Evolutionary conservation across 768 basidiomycete genomes (phyloP).

Genomic region (Suillus weaverae): DNA sequence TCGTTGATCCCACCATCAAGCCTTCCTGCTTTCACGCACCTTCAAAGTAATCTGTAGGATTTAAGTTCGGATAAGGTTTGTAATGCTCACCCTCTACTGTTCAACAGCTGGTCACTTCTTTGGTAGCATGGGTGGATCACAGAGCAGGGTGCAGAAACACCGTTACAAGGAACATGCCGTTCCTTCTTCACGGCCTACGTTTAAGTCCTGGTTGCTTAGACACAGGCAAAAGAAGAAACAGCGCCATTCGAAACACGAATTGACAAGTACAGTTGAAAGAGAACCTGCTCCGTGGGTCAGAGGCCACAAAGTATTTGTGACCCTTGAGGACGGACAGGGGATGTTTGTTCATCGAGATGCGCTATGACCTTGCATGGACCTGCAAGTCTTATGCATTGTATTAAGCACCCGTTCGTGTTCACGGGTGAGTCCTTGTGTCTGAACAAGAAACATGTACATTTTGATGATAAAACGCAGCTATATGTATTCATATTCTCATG

Average conservation of each 20-base stretch:
- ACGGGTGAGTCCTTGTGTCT: background rate
- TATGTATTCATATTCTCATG: background rate
- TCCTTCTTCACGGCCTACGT: background rate
- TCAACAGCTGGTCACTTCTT: background rate
- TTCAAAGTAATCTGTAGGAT: background rate
- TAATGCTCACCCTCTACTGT: background rate
- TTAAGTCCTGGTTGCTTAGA: constrained; percentile 1
- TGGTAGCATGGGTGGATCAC: constrained; percentile 16
- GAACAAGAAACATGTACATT: background rate
- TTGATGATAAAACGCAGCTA: background rate
- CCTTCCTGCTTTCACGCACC: background rate
- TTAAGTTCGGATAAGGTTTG: background rate
- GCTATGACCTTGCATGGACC: background rate
- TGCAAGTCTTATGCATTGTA: background rate
- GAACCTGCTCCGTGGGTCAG: constrained; percentile 31
- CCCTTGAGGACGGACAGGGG: constrained; percentile 28
- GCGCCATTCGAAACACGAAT: constrained; percentile 3
- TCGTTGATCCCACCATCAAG: too few relatives aligned
- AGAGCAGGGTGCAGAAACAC: constrained; percentile 9
- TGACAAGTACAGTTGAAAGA: constrained; percentile 8
- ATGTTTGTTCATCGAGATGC: constrained; percentile 13
- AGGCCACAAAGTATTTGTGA: constrained; percentile 25
- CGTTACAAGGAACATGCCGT: background rate
- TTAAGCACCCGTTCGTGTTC: background rate
- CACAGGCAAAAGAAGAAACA: constrained; percentile 5